These are phyloP conservation scores for Nicotiana tomentosiformis DNA, from an alignment of 257 asterid species.

Conservation along the genomic window DNA sequence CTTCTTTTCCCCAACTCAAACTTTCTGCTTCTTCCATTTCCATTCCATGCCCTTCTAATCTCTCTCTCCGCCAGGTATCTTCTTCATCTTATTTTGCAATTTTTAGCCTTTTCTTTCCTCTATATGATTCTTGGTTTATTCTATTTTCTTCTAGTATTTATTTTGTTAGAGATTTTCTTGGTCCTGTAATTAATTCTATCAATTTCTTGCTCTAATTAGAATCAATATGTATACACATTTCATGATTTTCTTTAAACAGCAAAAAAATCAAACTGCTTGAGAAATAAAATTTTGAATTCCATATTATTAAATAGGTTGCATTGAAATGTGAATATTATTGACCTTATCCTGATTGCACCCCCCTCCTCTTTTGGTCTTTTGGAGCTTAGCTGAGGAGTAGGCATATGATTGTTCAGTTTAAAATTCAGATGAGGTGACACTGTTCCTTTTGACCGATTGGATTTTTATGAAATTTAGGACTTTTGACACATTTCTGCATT, in stretches of 20 bases:
- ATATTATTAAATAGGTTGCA: not conserved
- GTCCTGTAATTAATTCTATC: not conserved
- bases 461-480: not conserved
- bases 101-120: not conserved
- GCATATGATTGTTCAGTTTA: not conserved
- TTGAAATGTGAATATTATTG: not conserved
- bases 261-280: not conserved
- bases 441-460: not conserved
- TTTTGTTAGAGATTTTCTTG: not conserved
- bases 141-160: not conserved
- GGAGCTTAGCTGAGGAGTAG: not conserved
- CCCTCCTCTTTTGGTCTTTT: not conserved
- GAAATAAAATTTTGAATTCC: not conserved
- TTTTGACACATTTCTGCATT: not conserved
- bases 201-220: not conserved
- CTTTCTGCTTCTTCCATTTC: conserved; percentile 13
- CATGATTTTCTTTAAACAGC: not conserved
- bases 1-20: conserved; percentile 54
- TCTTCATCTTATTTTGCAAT: not conserved
- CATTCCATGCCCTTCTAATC: conserved; percentile 21
- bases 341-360: not conserved
- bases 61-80: conserved; percentile 39
- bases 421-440: not conserved
- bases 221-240: not conserved
- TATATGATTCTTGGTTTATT: not conserved